A percentile compares a stretch with the other conserved stretches of the same genome.
Evolutionary conservation across 1,284 basidiomycete species (phyloP).

Genomic region (Vanrija humicola): DNA sequence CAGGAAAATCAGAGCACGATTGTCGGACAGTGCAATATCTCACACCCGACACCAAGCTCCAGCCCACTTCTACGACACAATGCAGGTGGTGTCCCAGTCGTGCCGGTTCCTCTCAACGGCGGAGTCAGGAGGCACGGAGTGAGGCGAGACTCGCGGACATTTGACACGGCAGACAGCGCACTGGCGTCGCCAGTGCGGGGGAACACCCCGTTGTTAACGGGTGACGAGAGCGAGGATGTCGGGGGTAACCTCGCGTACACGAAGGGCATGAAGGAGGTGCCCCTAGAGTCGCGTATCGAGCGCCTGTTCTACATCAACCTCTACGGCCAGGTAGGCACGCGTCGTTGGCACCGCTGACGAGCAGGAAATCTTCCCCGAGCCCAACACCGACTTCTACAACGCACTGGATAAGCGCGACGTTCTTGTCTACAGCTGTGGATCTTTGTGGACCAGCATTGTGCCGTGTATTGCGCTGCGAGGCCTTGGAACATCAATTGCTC

Average conservation of each 20-base stretch:
- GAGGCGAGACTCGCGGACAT: conserved; percentile 43
- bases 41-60: conserved; percentile 61
- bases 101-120: too few species aligned
- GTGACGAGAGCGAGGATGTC: conserved; percentile 52
- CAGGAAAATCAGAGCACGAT: conserved; percentile 74
- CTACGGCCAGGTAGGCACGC: conserved; percentile 61
- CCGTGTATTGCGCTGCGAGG: conserved; percentile 84
- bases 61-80: too few species aligned
- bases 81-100: too few species aligned
- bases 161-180: conserved; percentile 39
- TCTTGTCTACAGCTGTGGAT: conserved; percentile 87
- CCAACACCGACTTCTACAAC: conserved; percentile 74
- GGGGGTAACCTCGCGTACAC: conserved; percentile 48
- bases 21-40: conserved; percentile 95
- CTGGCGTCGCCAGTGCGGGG: conserved; percentile 14
- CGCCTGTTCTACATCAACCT: conserved; percentile 86
- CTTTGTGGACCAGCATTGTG: conserved; percentile 89
- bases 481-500: conserved; percentile 73
- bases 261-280: conserved; percentile 55
- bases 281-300: conserved; percentile 63
- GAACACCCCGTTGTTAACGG: conserved; percentile 1
- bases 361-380: conserved; percentile 76
- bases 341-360: not conserved
- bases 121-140: too few species aligned
- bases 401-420: conserved; percentile 63